phyloP scores from a whole-genome alignment of 495 filamentous ascomycete species.

The Antarctomyces pellizariae region DNA sequence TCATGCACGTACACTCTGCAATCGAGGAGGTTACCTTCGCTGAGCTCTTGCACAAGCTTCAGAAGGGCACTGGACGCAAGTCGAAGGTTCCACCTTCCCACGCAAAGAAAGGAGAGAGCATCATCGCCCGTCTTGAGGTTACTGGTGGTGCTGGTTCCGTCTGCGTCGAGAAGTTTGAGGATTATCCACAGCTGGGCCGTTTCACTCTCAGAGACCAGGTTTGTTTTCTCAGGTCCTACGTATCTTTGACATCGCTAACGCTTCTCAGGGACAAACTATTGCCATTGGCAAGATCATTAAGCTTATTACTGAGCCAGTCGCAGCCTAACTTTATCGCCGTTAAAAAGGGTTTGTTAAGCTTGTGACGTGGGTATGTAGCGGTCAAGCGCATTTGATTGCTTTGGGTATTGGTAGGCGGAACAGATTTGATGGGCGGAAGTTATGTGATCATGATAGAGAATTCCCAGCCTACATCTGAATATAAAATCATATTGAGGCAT shows the following conservation, averaged over 20 bases:
- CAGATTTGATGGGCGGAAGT: too few relatives aligned
- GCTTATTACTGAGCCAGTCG: constrained; percentile 19
- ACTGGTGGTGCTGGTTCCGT: constrained; percentile 65
- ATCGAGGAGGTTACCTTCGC: constrained; percentile 89
- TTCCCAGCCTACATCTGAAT: too few relatives aligned
- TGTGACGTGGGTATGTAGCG: too few relatives aligned
- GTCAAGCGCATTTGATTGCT: too few relatives aligned
- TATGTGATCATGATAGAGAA: too few relatives aligned
- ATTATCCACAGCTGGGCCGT: constrained; percentile 80
- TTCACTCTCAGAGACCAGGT: constrained; percentile 93
- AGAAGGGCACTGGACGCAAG: constrained; percentile 87
- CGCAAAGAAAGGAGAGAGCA: constrained; percentile 73
- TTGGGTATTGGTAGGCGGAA: too few relatives aligned
- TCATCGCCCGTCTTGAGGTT: constrained; percentile 80
- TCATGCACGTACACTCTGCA: constrained; percentile 71
- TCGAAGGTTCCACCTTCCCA: constrained; percentile 83
- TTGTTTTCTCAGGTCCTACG: constrained; percentile 5
- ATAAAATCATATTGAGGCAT: too few relatives aligned
- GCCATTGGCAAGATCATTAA: constrained; percentile 93
- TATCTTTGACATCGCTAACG: constrained; percentile 10
- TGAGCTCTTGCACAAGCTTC: constrained; percentile 72
- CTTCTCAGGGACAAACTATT: constrained; percentile 65
- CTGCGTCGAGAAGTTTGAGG: constrained; percentile 81
- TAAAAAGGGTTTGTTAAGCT: too few relatives aligned
- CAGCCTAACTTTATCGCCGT: too few relatives aligned